Evolutionary conservation across 2,329 filamentous ascomycete species (phyloP).

Genomic region (Colletotrichum ledebouriae): DNA sequence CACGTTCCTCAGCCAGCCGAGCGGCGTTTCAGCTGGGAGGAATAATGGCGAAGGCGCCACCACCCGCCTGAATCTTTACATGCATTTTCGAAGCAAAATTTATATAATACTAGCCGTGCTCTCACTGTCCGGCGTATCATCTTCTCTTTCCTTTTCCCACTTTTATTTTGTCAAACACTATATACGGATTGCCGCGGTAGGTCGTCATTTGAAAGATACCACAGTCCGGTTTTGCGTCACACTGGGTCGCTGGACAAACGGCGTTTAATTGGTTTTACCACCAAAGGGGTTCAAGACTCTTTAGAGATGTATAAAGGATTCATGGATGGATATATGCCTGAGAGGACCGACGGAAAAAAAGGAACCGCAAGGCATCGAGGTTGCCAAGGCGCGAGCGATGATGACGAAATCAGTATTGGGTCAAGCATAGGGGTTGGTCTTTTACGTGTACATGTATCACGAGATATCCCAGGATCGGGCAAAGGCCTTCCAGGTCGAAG

Average conservation of each 20-base stretch:
- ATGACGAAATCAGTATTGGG: too few relatives aligned
- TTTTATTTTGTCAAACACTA: constrained; percentile 22
- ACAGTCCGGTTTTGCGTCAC: not conserved
- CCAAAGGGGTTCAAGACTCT: not conserved
- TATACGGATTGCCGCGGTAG: constrained; percentile 13
- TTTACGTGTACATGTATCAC: too few relatives aligned
- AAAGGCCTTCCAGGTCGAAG: too few relatives aligned
- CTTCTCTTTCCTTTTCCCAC: constrained; percentile 3
- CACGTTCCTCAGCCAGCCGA: constrained; percentile 66
- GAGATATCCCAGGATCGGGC: too few relatives aligned
- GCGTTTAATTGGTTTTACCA: constrained; percentile 6
- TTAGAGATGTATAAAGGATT: not conserved
- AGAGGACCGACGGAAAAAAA: not conserved
- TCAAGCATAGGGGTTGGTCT: too few relatives aligned
- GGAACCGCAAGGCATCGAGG: too few relatives aligned
- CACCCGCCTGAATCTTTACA: not conserved
- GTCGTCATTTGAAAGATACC: constrained; percentile 32
- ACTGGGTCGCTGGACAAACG: not conserved
- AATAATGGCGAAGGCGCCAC: constrained; percentile 45
- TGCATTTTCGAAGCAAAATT: constrained; percentile 13
- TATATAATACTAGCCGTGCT: constrained; percentile 25
- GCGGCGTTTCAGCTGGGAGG: constrained; percentile 66
- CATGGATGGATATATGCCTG: not conserved
- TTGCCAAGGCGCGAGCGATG: too few relatives aligned
- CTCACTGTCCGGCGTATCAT: constrained; percentile 8